Evolutionary conservation across 192 early-diverging fungal species (phyloP).

Genomic region (Phlyctochytrium arcticum): DNA sequence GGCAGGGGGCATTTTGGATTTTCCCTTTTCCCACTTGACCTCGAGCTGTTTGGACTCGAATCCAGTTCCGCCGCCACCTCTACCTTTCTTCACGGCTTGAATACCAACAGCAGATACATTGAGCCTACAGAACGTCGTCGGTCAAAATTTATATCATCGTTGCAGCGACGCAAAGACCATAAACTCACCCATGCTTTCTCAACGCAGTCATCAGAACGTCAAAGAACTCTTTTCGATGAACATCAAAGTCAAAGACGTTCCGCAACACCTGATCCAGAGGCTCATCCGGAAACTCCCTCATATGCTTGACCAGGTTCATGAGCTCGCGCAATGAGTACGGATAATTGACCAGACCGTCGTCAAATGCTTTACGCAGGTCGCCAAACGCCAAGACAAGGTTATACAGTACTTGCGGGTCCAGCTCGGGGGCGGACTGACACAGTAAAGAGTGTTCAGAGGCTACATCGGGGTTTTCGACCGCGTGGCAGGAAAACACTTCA

Average conservation of each 20-base stretch:
- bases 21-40: conserved; percentile 22
- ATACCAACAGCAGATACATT: conserved; percentile 15
- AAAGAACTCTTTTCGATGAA: conserved; percentile 35
- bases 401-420: conserved; percentile 60
- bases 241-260: conserved; percentile 84
- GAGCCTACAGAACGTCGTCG: background rate
- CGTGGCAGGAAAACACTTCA: conserved; percentile 64
- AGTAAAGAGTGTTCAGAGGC: conserved; percentile 70
- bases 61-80: background rate
- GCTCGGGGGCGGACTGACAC: conserved; percentile 64
- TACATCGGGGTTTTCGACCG: conserved; percentile 75
- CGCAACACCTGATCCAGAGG: conserved; percentile 62
- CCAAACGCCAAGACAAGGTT: conserved; percentile 68
- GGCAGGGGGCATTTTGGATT: conserved; percentile 12
- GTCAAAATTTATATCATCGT: too few species aligned
- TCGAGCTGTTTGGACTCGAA: conserved; percentile 10
- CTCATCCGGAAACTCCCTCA: conserved; percentile 69
- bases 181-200: conserved; percentile 22
- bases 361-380: conserved; percentile 64
- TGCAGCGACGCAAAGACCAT: background rate
- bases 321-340: conserved; percentile 81
- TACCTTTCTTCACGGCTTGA: conserved; percentile 8
- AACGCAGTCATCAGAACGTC: conserved; percentile 28
- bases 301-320: conserved; percentile 72
- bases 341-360: conserved; percentile 73